Conservation (phyloP, 768 basidiomycete genomes). For the Peribolospora baueri region DNA sequence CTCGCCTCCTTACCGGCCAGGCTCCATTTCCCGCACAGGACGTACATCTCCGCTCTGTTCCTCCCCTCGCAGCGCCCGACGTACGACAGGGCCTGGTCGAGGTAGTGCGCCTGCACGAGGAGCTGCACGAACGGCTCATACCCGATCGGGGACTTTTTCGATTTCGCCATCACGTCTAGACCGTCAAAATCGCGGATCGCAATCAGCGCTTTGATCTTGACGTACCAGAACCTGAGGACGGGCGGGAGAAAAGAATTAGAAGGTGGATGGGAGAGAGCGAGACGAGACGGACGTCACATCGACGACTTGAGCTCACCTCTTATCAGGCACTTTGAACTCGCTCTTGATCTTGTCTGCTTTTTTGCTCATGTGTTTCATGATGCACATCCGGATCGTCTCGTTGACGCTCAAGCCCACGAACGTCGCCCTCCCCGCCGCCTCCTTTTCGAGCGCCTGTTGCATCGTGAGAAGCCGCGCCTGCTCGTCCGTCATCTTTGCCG, state of each 20-base stretch:
- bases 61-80: constrained; percentile 65
- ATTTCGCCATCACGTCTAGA: constrained; percentile 61
- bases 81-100: constrained; percentile 49
- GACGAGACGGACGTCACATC: background rate
- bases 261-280: background rate
- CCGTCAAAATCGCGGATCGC: constrained; percentile 61
- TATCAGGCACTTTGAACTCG: constrained; percentile 88
- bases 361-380: constrained; percentile 58
- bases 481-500: constrained; percentile 69
- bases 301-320: constrained; percentile 33
- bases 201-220: constrained; percentile 64
- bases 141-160: constrained; percentile 77
- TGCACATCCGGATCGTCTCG: constrained; percentile 54
- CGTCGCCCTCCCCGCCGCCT: constrained; percentile 33
- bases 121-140: constrained; percentile 74
- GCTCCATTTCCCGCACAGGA: constrained; percentile 73
- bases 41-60: constrained; percentile 62
- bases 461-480: constrained; percentile 42
- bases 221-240: constrained; percentile 58
- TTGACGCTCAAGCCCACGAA: constrained; percentile 70
- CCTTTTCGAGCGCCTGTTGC: constrained; percentile 74
- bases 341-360: constrained; percentile 65
- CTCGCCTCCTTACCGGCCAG: constrained; percentile 44
- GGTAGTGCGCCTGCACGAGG: constrained; percentile 45
- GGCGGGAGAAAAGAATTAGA: background rate